Conservation (phyloP, 805 yeast genomes). For the Ogataea minuta region DNA sequence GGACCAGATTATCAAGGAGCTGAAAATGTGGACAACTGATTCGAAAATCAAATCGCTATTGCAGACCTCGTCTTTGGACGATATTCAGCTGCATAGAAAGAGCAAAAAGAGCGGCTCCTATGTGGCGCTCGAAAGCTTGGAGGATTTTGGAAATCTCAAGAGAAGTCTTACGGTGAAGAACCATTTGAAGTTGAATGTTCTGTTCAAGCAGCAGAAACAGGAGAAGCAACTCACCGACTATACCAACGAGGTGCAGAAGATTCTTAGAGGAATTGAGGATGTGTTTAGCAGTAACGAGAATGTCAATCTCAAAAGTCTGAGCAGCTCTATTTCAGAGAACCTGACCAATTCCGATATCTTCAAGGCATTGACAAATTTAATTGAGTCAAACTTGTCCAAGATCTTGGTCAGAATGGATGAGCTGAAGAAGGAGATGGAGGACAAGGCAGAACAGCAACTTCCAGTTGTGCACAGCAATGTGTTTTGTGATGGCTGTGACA, state of each 20-base stretch:
- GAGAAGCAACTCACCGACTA: slow-evolving; percentile 3
- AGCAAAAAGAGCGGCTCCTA: slow-evolving; percentile 46
- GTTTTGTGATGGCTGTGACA: slow-evolving; percentile 34
- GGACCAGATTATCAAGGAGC: slow-evolving; percentile 9
- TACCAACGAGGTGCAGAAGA: slow-evolving; percentile 12
- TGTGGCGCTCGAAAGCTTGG: slow-evolving; percentile 37
- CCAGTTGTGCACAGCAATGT: slow-evolving; percentile 20
- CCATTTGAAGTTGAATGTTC: slow-evolving; percentile 36
- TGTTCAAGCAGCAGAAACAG: neutral
- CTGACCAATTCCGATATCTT: slow-evolving; percentile 23
- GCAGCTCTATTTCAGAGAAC: slow-evolving; percentile 23
- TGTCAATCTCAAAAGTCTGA: slow-evolving; percentile 15
- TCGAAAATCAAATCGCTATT: slow-evolving; percentile 2
- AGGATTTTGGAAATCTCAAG: slow-evolving; percentile 43
- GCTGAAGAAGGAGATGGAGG: slow-evolving; percentile 10
- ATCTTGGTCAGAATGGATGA: slow-evolving; percentile 21
- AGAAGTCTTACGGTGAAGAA: slow-evolving; percentile 50
- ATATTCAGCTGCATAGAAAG: slow-evolving; percentile 34
- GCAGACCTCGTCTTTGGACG: neutral
- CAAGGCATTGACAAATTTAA: slow-evolving; percentile 17
- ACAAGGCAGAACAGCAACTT: slow-evolving; percentile 2
- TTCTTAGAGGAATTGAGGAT: slow-evolving; percentile 16
- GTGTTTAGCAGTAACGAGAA: slow-evolving; percentile 15
- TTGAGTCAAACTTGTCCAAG: slow-evolving; percentile 22
- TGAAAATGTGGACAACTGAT: slow-evolving; percentile 1